Conservation (phyloP, 495 filamentous ascomycete species). For the Penicillium tannophilum region DNA sequence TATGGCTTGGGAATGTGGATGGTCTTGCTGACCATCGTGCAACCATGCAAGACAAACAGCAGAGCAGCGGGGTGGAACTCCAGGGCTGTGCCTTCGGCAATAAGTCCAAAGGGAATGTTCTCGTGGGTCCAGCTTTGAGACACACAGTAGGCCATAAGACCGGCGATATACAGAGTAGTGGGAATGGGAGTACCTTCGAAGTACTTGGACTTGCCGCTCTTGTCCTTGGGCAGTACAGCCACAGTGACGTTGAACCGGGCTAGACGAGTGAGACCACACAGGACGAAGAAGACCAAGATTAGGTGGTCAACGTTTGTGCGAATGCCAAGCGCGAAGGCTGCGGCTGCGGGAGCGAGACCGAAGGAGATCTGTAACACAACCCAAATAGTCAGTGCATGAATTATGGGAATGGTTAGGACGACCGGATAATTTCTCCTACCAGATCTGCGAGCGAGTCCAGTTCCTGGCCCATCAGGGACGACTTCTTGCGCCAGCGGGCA, state of each 20-base stretch:
- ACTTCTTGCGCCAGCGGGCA: conserved; percentile 93
- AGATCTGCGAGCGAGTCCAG: conserved; percentile 96
- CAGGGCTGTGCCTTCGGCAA: conserved; percentile 63
- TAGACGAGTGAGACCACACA: conserved; percentile 90
- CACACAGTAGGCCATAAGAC: conserved; percentile 88
- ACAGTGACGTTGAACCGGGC: conserved; percentile 98
- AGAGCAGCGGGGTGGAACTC: conserved; percentile 87
- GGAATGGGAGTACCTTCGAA: conserved; percentile 98
- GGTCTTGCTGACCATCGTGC: conserved; percentile 90
- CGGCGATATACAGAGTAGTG: conserved; percentile 77
- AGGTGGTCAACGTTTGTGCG: conserved; percentile 86
- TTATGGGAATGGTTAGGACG: conserved; percentile 1
- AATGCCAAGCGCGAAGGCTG: conserved; percentile 86
- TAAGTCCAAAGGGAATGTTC: conserved; percentile 68
- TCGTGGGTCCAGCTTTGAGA: conserved; percentile 77
- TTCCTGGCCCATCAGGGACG: conserved; percentile 96
- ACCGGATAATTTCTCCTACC: conserved; percentile 53
- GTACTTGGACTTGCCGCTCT: conserved; percentile 84
- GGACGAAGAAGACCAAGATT: conserved; percentile 84
- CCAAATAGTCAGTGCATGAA: background rate
- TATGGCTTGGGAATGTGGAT: conserved; percentile 96
- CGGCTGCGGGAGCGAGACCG: conserved; percentile 83
- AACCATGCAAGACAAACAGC: conserved; percentile 83
- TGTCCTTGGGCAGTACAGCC: conserved; percentile 83
- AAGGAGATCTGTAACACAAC: conserved; percentile 77